These are phyloP conservation scores for Sporobolomyces pararoseus DNA, from an alignment of 768 basidiomycete genomes.

Conservation along the genomic window DNA sequence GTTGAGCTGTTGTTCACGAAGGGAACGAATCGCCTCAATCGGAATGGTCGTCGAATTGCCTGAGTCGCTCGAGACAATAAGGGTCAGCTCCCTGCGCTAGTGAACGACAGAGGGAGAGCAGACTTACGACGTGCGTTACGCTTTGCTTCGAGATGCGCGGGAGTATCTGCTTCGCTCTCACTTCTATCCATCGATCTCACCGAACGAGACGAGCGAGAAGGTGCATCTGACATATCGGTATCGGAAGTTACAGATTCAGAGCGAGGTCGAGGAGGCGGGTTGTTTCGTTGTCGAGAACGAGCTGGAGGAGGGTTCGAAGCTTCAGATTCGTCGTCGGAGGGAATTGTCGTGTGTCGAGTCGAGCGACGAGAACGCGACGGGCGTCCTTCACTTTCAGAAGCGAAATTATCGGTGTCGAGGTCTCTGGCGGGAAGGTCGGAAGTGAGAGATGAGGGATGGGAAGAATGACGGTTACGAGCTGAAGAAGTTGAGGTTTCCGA, in stretches of 20 bases:
- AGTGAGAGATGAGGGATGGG: background rate
- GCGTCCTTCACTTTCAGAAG: background rate
- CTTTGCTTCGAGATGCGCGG: slow-evolving; percentile 16
- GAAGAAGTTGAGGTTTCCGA: background rate
- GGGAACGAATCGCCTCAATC: background rate
- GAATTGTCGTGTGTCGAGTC: too few species aligned
- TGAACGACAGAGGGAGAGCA: background rate
- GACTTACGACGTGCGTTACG: slow-evolving; percentile 11
- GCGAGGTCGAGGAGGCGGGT: background rate
- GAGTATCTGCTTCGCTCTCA: slow-evolving; percentile 20
- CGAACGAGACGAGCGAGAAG: slow-evolving; percentile 13
- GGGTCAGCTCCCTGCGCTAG: background rate
- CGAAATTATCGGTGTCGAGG: background rate
- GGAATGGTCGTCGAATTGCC: slow-evolving; percentile 20
- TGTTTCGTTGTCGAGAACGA: background rate
- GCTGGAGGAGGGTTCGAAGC: background rate
- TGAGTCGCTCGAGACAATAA: background rate
- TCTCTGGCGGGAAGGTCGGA: too few species aligned
- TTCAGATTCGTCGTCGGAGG: background rate
- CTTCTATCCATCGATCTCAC: slow-evolving; percentile 8
- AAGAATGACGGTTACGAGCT: background rate
- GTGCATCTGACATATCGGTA: background rate
- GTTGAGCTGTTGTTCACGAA: slow-evolving; percentile 3
- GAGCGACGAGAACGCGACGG: background rate
- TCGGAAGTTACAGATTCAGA: slow-evolving; percentile 2